Conservation (phyloP, 1,284 basidiomycete species). For the Irpex rosettiformis region DNA sequence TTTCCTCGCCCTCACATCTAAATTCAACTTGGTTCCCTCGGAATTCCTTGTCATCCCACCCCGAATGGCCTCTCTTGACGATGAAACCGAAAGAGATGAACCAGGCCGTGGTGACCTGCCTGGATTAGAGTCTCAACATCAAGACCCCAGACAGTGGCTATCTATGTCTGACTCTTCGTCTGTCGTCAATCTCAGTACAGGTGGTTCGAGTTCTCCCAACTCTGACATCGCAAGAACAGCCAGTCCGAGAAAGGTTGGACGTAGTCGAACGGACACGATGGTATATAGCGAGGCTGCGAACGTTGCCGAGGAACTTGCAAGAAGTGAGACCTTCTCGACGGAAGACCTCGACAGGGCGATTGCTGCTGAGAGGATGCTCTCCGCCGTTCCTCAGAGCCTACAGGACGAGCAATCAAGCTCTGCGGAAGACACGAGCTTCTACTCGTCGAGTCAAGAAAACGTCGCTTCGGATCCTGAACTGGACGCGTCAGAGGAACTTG, state of each 20-base stretch:
- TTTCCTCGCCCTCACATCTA: constrained; percentile 80
- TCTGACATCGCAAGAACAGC: constrained; percentile 13
- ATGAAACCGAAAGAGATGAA: constrained; percentile 35
- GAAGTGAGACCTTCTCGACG: constrained; percentile 22
- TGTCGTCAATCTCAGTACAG: constrained; percentile 6
- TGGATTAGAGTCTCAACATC: background rate
- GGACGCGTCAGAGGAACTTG: background rate
- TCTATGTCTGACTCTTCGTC: constrained; percentile 6
- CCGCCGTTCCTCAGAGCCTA: background rate
- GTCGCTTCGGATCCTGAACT: too few species aligned
- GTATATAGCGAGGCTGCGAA: constrained; percentile 55
- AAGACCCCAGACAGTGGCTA: constrained; percentile 1
- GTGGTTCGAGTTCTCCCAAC: constrained; percentile 26
- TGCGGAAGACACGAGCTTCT: too few species aligned
- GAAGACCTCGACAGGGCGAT: constrained; percentile 18
- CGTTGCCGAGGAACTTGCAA: constrained; percentile 41
- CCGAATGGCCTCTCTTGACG: constrained; percentile 29
- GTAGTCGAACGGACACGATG: constrained; percentile 75
- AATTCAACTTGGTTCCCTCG: constrained; percentile 78
- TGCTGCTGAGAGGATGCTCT: constrained; percentile 13
- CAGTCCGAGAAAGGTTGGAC: constrained; percentile 50
- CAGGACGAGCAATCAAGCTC: background rate
- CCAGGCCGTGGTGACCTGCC: constrained; percentile 40
- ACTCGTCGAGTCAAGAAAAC: too few species aligned
- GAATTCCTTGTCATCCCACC: constrained; percentile 82